Percentiles rank a stretch among this genome's conserved stretches.
These are phyloP conservation scores for Cordyceps militaris DNA, from an alignment of 2,329 filamentous ascomycete species.

Conservation along the genomic window DNA sequence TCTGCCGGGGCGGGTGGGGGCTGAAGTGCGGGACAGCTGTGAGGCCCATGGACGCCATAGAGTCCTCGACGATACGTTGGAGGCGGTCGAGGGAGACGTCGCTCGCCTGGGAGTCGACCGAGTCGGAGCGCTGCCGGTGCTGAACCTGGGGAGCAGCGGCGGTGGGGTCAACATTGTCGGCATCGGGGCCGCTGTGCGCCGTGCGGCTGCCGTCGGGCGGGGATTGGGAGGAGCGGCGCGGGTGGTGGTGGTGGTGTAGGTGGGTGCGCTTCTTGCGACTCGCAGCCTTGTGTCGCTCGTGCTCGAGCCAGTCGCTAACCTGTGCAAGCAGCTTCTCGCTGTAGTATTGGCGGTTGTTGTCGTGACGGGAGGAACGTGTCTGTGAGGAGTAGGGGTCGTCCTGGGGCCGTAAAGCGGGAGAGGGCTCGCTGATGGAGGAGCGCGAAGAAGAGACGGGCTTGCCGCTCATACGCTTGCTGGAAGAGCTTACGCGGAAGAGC, in stretches of 20 bases:
- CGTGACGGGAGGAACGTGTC: slow-evolving; percentile 21
- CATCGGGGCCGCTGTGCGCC: not conserved
- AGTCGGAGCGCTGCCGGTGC: slow-evolving; percentile 36
- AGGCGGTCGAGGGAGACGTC: slow-evolving; percentile 69
- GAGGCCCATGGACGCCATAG: slow-evolving; percentile 48
- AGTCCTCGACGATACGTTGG: slow-evolving; percentile 70
- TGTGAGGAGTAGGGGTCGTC: slow-evolving; percentile 20
- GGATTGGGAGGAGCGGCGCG: slow-evolving; percentile 36
- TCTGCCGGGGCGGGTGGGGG: slow-evolving; percentile 33
- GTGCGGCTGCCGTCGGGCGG: slow-evolving; percentile 19
- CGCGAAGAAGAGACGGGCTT: slow-evolving; percentile 35
- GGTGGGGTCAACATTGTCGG: slow-evolving; percentile 14
- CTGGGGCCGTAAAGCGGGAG: slow-evolving; percentile 21
- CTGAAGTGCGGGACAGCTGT: slow-evolving; percentile 37
- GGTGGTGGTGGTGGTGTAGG: slow-evolving; percentile 27
- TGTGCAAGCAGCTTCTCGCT: slow-evolving; percentile 61
- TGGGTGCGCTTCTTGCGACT: slow-evolving; percentile 38
- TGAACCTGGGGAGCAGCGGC: slow-evolving; percentile 8
- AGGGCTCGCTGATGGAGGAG: slow-evolving; percentile 34
- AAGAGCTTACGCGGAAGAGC: slow-evolving; percentile 25
- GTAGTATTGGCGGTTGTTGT: slow-evolving; percentile 31
- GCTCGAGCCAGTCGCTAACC: slow-evolving; percentile 75
- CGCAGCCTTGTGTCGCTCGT: slow-evolving; percentile 60
- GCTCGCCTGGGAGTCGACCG: slow-evolving; percentile 59
- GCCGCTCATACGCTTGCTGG: slow-evolving; percentile 28